These are phyloP conservation scores for Fusarium circinatum DNA, from an alignment of 2,329 filamentous ascomycete genomes.

Conservation along the genomic window DNA sequence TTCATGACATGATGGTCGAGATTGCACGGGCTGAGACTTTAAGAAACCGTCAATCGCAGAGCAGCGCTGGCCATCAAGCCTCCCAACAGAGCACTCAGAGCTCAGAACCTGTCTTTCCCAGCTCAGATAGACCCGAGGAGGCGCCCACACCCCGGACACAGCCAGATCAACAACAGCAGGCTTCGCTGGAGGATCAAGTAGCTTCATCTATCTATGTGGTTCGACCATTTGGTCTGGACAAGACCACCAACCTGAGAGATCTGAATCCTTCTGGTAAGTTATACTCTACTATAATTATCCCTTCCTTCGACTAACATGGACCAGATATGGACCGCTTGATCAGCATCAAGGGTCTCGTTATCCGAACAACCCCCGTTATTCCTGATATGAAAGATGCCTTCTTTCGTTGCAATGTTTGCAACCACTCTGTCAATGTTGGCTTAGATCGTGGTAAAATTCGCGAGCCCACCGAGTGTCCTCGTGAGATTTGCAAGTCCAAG, in stretches of 20 bases:
- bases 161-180: constrained; percentile 58
- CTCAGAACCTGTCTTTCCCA: constrained; percentile 81
- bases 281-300: not conserved
- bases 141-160: constrained; percentile 51
- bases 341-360: constrained; percentile 94
- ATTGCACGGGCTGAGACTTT: constrained; percentile 83
- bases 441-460: constrained; percentile 96
- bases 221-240: constrained; percentile 87
- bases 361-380: constrained; percentile 94
- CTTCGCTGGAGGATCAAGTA: constrained; percentile 81
- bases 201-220: constrained; percentile 85
- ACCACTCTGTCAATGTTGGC: constrained; percentile 88
- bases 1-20: constrained; percentile 94
- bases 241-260: constrained; percentile 89
- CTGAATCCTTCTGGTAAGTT: constrained; percentile 83
- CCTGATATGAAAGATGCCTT: constrained; percentile 99
- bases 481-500: constrained; percentile 80
- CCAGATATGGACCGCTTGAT: constrained; percentile 94
- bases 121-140: constrained; percentile 75
- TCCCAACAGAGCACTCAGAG: constrained; percentile 65
- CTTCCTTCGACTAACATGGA: constrained; percentile 17
- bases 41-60: constrained; percentile 71
- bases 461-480: constrained; percentile 90
- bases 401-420: constrained; percentile 94
- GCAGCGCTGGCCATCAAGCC: constrained; percentile 59